phyloP scores from a whole-genome alignment of 176 grass and related monocot species.

The Raddia distichophylla region DNA sequence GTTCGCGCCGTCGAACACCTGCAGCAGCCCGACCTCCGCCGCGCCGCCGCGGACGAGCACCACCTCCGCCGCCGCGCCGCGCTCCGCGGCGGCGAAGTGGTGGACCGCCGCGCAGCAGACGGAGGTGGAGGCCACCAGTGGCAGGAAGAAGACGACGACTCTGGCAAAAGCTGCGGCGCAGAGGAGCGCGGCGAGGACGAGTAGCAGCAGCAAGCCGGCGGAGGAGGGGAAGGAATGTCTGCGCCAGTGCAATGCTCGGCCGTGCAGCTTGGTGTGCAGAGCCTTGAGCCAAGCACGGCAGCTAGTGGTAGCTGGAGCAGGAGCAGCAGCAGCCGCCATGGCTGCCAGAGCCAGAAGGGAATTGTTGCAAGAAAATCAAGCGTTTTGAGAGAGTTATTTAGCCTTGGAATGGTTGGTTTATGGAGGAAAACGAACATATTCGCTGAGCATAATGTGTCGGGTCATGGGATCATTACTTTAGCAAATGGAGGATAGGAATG shows the following conservation, averaged over 20 bases:
- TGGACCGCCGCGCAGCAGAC: slow-evolving; percentile 48
- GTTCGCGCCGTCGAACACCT: slow-evolving; percentile 63
- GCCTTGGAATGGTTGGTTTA: slow-evolving; percentile 29
- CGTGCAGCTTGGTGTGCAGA: slow-evolving; percentile 18
- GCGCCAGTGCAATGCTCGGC: neutral
- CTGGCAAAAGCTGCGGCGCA: slow-evolving; percentile 31
- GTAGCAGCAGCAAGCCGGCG: neutral
- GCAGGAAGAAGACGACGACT: slow-evolving; percentile 50
- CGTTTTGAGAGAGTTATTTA: slow-evolving; percentile 4
- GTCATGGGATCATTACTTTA: slow-evolving; percentile 39
- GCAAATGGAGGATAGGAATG: slow-evolving; percentile 6
- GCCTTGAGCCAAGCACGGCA: neutral
- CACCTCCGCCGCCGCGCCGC: slow-evolving; percentile 38
- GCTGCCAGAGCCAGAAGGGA: neutral
- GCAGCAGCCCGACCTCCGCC: slow-evolving; percentile 40
- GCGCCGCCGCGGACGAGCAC: slow-evolving; percentile 40
- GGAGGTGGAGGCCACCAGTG: slow-evolving; percentile 58
- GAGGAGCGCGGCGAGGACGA: slow-evolving; percentile 1
- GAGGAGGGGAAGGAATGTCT: neutral
- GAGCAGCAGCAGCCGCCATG: slow-evolving; percentile 8
- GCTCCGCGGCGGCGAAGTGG: slow-evolving; percentile 38
- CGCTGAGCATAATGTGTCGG: slow-evolving; percentile 21
- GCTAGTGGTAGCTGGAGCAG: too few species aligned
- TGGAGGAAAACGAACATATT: slow-evolving; percentile 59
- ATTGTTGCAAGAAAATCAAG: neutral